A percentile compares a stretch with the other conserved stretches of the same genome.
These are phyloP conservation scores for Smittium culicis DNA, from an alignment of 371 early-diverging fungal genomes.

Conservation along the genomic window DNA sequence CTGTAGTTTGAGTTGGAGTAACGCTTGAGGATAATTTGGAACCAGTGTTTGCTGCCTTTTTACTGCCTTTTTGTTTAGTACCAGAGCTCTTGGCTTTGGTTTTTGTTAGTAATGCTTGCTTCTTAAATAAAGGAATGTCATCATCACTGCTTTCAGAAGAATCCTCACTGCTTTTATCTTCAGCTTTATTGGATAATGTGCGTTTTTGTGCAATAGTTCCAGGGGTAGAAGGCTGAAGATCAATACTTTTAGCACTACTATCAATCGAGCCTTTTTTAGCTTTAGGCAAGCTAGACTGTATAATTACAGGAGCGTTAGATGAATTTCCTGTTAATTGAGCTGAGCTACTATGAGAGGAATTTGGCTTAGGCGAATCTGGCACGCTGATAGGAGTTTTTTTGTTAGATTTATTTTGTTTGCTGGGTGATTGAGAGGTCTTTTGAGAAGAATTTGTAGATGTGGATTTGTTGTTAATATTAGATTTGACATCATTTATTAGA, in stretches of 20 bases:
- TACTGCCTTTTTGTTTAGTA: no score
- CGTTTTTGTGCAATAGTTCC: not conserved
- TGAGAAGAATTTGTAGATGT: not conserved
- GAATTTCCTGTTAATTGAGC: not conserved
- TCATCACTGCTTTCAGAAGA: not conserved
- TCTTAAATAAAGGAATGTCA: not conserved
- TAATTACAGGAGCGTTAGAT: no score
- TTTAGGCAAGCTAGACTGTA: not conserved
- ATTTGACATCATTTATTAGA: constrained; percentile 1
- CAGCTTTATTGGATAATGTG: not conserved
- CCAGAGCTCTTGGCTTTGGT: not conserved
- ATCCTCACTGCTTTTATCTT: not conserved
- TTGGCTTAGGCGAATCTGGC: not conserved
- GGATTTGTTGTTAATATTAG: not conserved
- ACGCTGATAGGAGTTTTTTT: not conserved
- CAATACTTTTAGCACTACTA: not conserved
- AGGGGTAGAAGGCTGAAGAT: not conserved
- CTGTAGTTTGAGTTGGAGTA: no score
- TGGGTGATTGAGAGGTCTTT: not conserved
- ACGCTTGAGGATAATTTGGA: no score
- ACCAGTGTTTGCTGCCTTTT: no score
- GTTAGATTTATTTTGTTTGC: not conserved
- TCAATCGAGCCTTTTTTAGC: not conserved
- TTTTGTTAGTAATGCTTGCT: not conserved
- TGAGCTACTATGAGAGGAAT: not conserved